Percentiles rank a stretch among this genome's conserved stretches.
Conservation (phyloP, 2,329 filamentous ascomycete genomes). For the Camillea tinctor region DNA sequence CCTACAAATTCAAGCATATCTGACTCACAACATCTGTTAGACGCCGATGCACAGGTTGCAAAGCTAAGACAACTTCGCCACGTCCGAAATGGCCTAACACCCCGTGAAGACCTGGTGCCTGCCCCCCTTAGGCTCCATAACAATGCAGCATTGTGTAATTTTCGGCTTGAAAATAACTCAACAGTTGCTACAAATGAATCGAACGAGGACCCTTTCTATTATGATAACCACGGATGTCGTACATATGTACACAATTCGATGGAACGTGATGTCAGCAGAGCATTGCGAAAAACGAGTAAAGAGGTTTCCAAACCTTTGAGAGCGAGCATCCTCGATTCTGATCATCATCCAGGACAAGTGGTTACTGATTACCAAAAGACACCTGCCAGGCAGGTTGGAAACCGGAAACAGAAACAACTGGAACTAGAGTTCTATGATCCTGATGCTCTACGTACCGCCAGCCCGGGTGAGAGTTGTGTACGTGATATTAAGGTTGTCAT, state of each 20-base stretch:
- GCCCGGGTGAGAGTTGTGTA: constrained; percentile 1
- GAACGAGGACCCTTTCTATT: constrained; percentile 45
- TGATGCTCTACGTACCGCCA: neutral
- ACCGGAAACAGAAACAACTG: neutral
- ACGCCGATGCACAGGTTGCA: constrained; percentile 20
- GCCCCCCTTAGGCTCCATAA: constrained; percentile 16
- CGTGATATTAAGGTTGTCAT: constrained; percentile 22
- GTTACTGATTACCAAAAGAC: no score
- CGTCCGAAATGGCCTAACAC: constrained; percentile 11
- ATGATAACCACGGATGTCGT: constrained; percentile 41
- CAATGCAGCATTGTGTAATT: constrained; percentile 4
- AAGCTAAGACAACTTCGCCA: constrained; percentile 18
- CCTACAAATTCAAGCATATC: constrained; percentile 16
- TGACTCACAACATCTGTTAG: constrained; percentile 25
- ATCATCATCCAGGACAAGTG: constrained; percentile 3
- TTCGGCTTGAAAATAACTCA: constrained; percentile 22
- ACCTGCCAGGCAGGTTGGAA: no score
- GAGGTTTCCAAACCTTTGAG: constrained; percentile 24
- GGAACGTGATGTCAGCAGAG: constrained; percentile 44
- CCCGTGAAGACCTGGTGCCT: no score
- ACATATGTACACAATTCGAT: constrained; percentile 37
- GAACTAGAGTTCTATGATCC: constrained; percentile 9
- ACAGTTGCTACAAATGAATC: constrained; percentile 34
- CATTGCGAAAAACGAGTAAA: constrained; percentile 34
- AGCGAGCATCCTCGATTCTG: constrained; percentile 22